A percentile compares a stretch with the other conserved stretches of the same genome.
Evolutionary conservation across 306 rosid genomes (phyloP).

Genomic region (Trifolium fragiferum): DNA sequence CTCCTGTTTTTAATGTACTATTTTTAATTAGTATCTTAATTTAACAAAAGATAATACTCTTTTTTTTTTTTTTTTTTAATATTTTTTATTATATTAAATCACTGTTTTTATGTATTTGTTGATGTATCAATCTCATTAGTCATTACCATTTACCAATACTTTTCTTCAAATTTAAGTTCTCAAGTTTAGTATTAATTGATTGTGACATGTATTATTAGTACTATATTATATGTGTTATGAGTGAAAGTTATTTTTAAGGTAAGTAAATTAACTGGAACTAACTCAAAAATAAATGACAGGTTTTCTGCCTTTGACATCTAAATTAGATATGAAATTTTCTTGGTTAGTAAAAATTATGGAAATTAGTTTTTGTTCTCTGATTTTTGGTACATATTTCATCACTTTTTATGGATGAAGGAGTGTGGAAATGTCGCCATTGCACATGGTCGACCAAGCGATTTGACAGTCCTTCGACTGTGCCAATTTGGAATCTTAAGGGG

Average conservation of each 20-base stretch:
- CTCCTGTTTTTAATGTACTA: neutral
- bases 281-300: conserved; percentile 7
- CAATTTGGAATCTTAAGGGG: conserved; percentile 12
- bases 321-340: conserved; percentile 4
- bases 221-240: neutral
- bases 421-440: conserved; percentile 64
- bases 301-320: conserved; percentile 9
- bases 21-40: neutral
- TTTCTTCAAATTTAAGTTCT: conserved; percentile 17
- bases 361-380: conserved; percentile 25
- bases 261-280: conserved; percentile 6
- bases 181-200: conserved; percentile 22
- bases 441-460: conserved; percentile 52
- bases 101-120: conserved; percentile 1
- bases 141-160: neutral
- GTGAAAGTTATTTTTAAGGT: conserved; percentile 12
- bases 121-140: conserved; percentile 24
- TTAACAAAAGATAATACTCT: neutral
- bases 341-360: conserved; percentile 12
- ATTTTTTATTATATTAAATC: neutral
- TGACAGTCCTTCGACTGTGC: conserved; percentile 32
- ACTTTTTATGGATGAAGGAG: conserved; percentile 55
- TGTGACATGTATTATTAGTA: conserved; percentile 15
- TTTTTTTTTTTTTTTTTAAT: neutral
- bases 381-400: conserved; percentile 36